A percentile compares a stretch with the other conserved stretches of the same genome.
These are phyloP conservation scores for Arabis alpina DNA, from an alignment of 345 rosid genomes.

Conservation along the genomic window DNA sequence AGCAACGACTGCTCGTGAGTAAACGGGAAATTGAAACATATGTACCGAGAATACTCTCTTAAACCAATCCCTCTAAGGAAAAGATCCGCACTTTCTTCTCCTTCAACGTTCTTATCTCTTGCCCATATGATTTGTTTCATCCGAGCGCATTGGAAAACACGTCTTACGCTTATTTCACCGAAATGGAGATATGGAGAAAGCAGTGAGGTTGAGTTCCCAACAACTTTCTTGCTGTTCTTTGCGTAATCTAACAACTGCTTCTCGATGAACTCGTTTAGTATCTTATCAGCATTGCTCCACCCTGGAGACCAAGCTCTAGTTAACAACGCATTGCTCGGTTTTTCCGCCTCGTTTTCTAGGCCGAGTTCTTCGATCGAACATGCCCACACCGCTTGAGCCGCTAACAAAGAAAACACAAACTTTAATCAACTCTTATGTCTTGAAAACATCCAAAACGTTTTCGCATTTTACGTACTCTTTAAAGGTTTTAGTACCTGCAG, in stretches of 20 bases:
- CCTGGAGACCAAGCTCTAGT: conserved; percentile 97
- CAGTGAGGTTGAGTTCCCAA: conserved; percentile 67
- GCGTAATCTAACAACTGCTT: conserved; percentile 62
- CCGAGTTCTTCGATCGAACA: conserved; percentile 75
- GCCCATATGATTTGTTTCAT: conserved; percentile 80
- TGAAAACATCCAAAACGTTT: background rate
- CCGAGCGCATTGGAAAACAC: conserved; percentile 65
- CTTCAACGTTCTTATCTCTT: conserved; percentile 62
- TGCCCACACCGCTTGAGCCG: conserved; percentile 56
- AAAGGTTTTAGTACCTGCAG: conserved; percentile 55
- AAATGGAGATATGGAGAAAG: conserved; percentile 94
- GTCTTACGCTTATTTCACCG: conserved; percentile 91
- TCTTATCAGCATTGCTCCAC: conserved; percentile 84
- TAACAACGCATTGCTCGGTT: conserved; percentile 79
- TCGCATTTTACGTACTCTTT: background rate
- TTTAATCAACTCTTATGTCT: background rate
- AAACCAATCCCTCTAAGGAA: conserved; percentile 82
- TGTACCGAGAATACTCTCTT: conserved; percentile 91
- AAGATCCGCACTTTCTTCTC: conserved; percentile 63
- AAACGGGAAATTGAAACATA: conserved; percentile 92
- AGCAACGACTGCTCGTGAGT: conserved; percentile 78
- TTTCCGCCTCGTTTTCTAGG: conserved; percentile 82
- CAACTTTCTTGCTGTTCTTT: conserved; percentile 62
- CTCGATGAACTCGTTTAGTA: conserved; percentile 68
- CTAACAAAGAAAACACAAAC: conserved; percentile 7